Evolutionary conservation across 202 grass and related monocot genomes (phyloP).

Genomic region (Eragrostis tef): DNA sequence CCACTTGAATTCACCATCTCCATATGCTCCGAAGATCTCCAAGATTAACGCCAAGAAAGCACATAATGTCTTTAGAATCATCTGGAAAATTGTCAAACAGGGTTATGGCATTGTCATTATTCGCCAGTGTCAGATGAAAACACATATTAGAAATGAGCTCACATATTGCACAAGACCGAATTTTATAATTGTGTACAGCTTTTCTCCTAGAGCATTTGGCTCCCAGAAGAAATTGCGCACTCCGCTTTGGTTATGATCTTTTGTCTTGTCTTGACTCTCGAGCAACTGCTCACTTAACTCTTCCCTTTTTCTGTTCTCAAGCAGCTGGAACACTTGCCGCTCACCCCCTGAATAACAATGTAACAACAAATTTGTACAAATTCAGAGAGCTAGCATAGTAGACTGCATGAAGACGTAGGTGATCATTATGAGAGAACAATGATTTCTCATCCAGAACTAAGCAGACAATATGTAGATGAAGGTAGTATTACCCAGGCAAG

Average conservation of each 20-base stretch:
- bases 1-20: conserved; percentile 92
- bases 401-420: not conserved
- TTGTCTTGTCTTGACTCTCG: conserved; percentile 48
- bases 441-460: not conserved
- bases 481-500: conserved; percentile 70
- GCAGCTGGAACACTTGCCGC: conserved; percentile 62
- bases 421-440: conserved; percentile 3
- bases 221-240: conserved; percentile 58
- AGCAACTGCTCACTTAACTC: conserved; percentile 65
- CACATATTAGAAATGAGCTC: conserved; percentile 38
- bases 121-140: not conserved
- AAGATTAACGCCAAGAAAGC: conserved; percentile 80
- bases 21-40: conserved; percentile 78
- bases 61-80: conserved; percentile 88
- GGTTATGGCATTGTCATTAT: not conserved
- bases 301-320: conserved; percentile 66
- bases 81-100: conserved; percentile 48
- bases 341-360: conserved; percentile 64
- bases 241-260: conserved; percentile 30
- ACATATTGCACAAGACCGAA: conserved; percentile 96
- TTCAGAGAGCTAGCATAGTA: not conserved
- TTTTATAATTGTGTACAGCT: conserved; percentile 78
- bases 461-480: not conserved
- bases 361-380: not conserved
- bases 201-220: conserved; percentile 64